These are phyloP conservation scores for Aphanocladium album DNA, from an alignment of 2,329 filamentous ascomycete genomes.

Conservation along the genomic window DNA sequence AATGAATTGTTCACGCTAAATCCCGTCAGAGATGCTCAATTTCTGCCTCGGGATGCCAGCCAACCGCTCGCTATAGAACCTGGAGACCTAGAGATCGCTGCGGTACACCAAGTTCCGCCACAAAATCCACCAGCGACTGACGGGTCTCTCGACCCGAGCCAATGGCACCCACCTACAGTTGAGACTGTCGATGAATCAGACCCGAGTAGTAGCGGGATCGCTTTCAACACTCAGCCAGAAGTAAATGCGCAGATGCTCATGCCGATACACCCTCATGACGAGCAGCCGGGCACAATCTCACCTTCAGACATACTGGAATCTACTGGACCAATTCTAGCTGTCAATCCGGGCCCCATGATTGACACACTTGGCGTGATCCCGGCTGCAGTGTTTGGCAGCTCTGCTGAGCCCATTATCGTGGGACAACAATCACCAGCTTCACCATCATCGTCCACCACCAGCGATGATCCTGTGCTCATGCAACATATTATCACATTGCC, in stretches of 20 bases:
- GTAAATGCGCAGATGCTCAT: not conserved
- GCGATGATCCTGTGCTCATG: constrained; percentile 9
- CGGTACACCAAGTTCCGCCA: not conserved
- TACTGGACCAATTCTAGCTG: not conserved
- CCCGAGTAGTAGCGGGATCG: not conserved
- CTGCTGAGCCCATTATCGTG: constrained; percentile 4
- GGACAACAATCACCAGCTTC: constrained; percentile 1
- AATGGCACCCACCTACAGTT: constrained; percentile 7
- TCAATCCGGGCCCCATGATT: not conserved
- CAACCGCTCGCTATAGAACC: not conserved
- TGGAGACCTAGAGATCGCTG: not conserved
- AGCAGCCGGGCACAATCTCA: constrained; percentile 10
- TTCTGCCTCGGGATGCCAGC: not conserved
- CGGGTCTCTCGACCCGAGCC: not conserved
- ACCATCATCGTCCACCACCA: constrained; percentile 14
- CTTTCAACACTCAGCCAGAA: constrained; percentile 6
- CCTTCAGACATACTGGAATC: constrained; percentile 14
- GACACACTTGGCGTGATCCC: constrained; percentile 2
- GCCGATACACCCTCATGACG: constrained; percentile 1
- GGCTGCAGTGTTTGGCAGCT: constrained; percentile 7
- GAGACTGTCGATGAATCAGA: not conserved
- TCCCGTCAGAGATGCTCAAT: not conserved
- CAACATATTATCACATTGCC: constrained; percentile 54
- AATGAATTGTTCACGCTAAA: constrained; percentile 11
- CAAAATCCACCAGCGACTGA: not conserved